Conservation (phyloP, 176 grass and related monocot species). For the Eleusine coracana region DNA sequence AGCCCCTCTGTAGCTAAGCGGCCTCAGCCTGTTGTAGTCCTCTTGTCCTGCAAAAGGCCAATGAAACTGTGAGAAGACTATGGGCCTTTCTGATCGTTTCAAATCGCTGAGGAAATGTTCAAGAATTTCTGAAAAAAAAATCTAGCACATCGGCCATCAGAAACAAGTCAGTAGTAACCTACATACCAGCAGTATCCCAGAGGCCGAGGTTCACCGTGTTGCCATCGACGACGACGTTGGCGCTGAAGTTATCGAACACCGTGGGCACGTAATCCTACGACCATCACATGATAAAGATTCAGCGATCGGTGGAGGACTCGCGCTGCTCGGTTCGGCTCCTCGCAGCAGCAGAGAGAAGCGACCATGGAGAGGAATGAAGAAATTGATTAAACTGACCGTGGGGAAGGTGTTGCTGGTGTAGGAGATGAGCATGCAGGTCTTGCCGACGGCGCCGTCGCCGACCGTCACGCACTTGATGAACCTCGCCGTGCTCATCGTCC, state of each 20-base stretch:
- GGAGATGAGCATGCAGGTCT: constrained; percentile 95
- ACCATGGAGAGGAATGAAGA: background rate
- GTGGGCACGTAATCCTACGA: constrained; percentile 55
- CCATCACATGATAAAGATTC: background rate
- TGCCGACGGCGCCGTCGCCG: constrained; percentile 81
- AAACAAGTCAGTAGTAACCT: background rate
- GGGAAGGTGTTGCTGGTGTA: constrained; percentile 98
- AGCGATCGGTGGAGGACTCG: background rate
- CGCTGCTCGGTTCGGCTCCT: too few species aligned
- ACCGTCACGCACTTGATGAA: constrained; percentile 96
- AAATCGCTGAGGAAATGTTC: background rate
- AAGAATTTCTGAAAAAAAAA: background rate
- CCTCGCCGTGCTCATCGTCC: constrained; percentile 52
- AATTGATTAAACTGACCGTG: constrained; percentile 31
- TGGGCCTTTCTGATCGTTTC: background rate
- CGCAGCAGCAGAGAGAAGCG: background rate
- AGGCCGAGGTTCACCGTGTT: constrained; percentile 58
- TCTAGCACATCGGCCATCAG: background rate
- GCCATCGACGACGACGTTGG: constrained; percentile 53
- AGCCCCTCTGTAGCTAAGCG: constrained; percentile 66
- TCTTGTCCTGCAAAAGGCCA: constrained; percentile 56
- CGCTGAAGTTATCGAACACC: constrained; percentile 51
- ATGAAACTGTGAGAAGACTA: background rate
- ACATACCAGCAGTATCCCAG: constrained; percentile 57
- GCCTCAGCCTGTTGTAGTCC: constrained; percentile 66